Conservation (phyloP, 2,329 filamentous ascomycete genomes). For the Pyricularia sp. region DNA sequence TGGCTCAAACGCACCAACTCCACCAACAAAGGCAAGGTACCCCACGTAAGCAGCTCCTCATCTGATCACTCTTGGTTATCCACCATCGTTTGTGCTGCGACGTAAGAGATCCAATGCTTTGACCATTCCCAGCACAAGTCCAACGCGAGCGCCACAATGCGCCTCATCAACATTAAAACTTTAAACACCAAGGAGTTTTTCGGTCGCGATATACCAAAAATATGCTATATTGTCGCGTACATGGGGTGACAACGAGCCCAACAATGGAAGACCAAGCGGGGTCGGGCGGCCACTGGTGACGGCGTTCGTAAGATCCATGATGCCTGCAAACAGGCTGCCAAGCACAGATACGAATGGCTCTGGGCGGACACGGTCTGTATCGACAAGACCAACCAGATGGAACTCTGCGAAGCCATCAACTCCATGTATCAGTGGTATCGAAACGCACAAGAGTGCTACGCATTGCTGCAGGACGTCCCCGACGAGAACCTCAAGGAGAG, state of each 20-base stretch:
- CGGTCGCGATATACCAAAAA: not conserved
- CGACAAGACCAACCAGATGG: constrained; percentile 14
- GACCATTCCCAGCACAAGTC: not conserved
- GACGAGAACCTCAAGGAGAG: not conserved
- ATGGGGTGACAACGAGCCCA: constrained; percentile 8
- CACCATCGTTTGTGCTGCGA: not conserved
- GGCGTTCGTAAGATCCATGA: not conserved
- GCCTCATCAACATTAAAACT: constrained; percentile 1
- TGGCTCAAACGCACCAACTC: not conserved
- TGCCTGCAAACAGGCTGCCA: not conserved
- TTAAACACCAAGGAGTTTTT: constrained; percentile 2
- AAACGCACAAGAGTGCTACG: constrained; percentile 10
- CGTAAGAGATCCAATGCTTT: not conserved
- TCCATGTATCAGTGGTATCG: constrained; percentile 12
- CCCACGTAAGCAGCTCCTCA: not conserved
- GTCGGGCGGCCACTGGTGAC: not conserved
- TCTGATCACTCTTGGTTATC: not conserved
- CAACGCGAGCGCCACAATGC: not conserved
- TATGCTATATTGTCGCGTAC: constrained; percentile 10
- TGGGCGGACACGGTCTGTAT: constrained; percentile 17
- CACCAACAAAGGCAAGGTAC: not conserved
- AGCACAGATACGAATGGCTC: not conserved
- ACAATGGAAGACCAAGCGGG: not conserved
- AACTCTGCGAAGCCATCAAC: constrained; percentile 12
- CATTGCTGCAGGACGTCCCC: constrained; percentile 9